Evolutionary conservation across 345 rosid genomes (phyloP).

Genomic region (Isatis tinctoria): DNA sequence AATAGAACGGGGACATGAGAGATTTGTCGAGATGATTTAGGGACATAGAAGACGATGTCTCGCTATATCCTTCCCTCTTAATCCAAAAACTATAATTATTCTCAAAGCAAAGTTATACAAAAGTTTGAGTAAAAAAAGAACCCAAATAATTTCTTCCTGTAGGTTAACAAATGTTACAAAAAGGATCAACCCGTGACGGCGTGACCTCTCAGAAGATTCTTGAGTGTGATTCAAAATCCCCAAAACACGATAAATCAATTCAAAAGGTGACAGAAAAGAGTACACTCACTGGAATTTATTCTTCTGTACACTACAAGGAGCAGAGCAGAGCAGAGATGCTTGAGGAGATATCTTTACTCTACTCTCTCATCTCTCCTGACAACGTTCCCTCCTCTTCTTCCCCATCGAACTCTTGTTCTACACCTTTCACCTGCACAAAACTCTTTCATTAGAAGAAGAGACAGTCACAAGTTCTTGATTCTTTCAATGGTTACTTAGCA

Average conservation of each 20-base stretch:
- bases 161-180: constrained; percentile 6
- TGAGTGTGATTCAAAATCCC: not conserved
- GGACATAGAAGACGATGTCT: too few relatives aligned
- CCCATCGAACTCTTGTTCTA: constrained; percentile 80
- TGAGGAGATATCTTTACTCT: constrained; percentile 12
- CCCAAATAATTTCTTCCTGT: not conserved
- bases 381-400: constrained; percentile 54
- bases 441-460: not conserved
- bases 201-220: not conserved
- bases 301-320: constrained; percentile 19
- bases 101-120: not conserved
- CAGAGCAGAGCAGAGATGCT: not conserved
- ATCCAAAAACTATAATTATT: too few relatives aligned
- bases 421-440: constrained; percentile 70
- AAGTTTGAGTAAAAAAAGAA: not conserved
- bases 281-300: constrained; percentile 7
- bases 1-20: too few relatives aligned
- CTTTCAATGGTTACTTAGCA: not conserved
- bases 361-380: constrained; percentile 51
- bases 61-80: too few relatives aligned
- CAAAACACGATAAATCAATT: not conserved
- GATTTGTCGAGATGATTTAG: too few relatives aligned
- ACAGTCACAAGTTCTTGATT: not conserved
- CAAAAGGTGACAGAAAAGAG: not conserved
- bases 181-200: not conserved